A percentile compares a stretch with the other conserved stretches of the same genome.
Evolutionary conservation across 495 filamentous ascomycete genomes (phyloP).

Genomic region (Aspergillus homomorphus): DNA sequence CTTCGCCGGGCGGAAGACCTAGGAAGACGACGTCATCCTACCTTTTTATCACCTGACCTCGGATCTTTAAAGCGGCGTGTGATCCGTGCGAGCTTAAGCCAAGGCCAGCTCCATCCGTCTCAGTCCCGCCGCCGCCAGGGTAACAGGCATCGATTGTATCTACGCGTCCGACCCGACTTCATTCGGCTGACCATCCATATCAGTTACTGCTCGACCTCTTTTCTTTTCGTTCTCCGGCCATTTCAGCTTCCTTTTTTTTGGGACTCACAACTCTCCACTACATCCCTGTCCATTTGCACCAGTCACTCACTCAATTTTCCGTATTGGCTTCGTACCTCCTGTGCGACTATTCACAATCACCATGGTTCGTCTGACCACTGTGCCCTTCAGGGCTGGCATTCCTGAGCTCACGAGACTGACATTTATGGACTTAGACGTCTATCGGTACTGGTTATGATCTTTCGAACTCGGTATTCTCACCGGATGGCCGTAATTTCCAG

Average conservation of each 20-base stretch:
- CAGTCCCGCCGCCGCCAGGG: too few relatives aligned
- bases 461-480: slow-evolving; percentile 98
- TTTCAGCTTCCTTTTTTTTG: too few relatives aligned
- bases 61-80: neutral
- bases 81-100: neutral
- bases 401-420: slow-evolving; percentile 10
- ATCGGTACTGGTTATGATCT: slow-evolving; percentile 99
- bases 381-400: slow-evolving; percentile 4
- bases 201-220: too few relatives aligned
- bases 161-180: too few relatives aligned
- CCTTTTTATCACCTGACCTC: neutral
- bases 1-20: too few relatives aligned
- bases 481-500: slow-evolving; percentile 98
- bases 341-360: slow-evolving; percentile 17
- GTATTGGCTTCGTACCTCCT: slow-evolving; percentile 1
- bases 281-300: neutral
- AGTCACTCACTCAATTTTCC: neutral
- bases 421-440: slow-evolving; percentile 65
- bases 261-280: neutral
- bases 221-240: too few relatives aligned
- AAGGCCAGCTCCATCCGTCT: neutral
- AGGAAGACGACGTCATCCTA: neutral
- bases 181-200: neutral
- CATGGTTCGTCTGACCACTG: slow-evolving; percentile 32
- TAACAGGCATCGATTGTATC: too few relatives aligned